Evolutionary conservation across 2,329 filamentous ascomycete genomes (phyloP).

Genomic region (Colletotrichum paranaense): DNA sequence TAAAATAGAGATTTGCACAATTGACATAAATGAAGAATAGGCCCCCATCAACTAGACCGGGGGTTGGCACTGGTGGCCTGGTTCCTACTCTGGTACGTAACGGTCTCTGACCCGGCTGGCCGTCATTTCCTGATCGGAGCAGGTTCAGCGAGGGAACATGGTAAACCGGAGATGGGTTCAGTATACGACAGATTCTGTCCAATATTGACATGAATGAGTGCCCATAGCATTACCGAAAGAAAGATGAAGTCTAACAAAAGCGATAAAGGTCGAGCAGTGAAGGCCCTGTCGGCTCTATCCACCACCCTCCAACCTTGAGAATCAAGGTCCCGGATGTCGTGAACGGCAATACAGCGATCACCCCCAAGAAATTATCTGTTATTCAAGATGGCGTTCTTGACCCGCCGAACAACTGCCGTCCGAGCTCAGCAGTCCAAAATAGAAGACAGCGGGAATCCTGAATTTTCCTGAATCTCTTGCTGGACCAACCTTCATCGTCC

Average conservation of each 20-base stretch:
- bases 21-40: not conserved
- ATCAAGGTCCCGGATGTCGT: not conserved
- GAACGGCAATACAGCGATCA: not conserved
- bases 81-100: slow-evolving; percentile 14
- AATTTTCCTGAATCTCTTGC: slow-evolving; percentile 33
- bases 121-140: slow-evolving; percentile 19
- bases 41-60: not conserved
- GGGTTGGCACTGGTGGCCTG: slow-evolving; percentile 1
- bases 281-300: not conserved
- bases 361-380: not conserved
- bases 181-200: slow-evolving; percentile 8
- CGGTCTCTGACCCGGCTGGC: not conserved
- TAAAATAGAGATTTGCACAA: slow-evolving; percentile 14
- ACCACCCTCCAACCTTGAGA: not conserved
- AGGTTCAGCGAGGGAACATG: slow-evolving; percentile 15
- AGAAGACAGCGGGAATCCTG: slow-evolving; percentile 28
- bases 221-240: not conserved
- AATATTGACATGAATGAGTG: slow-evolving; percentile 1
- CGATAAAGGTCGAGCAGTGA: not conserved
- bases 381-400: slow-evolving; percentile 10
- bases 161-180: slow-evolving; percentile 21
- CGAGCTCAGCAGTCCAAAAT: slow-evolving; percentile 24
- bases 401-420: not conserved
- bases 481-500: slow-evolving; percentile 9
- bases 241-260: not conserved